Base-by-base conservation (phyloP, 495 filamentous ascomycete genomes). In the Penicillium daleae region DNA sequence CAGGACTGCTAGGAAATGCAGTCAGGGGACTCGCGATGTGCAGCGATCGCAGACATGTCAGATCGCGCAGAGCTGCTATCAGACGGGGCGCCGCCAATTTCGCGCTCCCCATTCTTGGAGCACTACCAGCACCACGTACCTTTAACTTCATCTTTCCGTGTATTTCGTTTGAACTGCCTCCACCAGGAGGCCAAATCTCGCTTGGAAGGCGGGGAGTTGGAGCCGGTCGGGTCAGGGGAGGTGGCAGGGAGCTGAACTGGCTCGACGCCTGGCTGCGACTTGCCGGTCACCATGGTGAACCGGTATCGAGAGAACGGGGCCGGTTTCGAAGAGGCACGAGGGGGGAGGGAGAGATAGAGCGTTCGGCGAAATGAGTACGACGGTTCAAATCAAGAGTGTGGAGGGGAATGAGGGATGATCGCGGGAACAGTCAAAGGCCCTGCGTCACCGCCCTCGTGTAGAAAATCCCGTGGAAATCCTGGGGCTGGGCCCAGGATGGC, bases 171-270 rank as follows among this genome's bases (percentile, higher is more conserved):
- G 79, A 97, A 97, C 53, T 86, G 84, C 76, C 89, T 93, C 93
- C 92, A 97, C 93, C 93, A 97, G 29, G 89, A 92, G 67, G 91
- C 88, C 59, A 96, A 80, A 68, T 96, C 91, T 69, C 90, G 85
- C 76, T 87, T 93, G 56, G 85, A 89, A 35, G 92, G 88, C 10
- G 89, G 86, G 39, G 89, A 87, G 59, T 70, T 69, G 60, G 78
- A 61, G 54, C 56, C 72, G 65, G 68, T 71, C 21, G 72, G 79
- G 44, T 72, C 63, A 10, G 74, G 62, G 15, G 81, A 69, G 40
- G 74, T 72, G n/a, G 67, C 65, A 40, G 73, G 70, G 22, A 66
- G 70, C 27, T 75, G 78, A 37, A 75, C 65, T 44, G 70, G 63
- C 57, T 77, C 78, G 50, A 72, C 62, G 56, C 70, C 74, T 44